Conservation (phyloP, 2,329 filamentous ascomycete genomes). For the Zarea fungicola region DNA sequence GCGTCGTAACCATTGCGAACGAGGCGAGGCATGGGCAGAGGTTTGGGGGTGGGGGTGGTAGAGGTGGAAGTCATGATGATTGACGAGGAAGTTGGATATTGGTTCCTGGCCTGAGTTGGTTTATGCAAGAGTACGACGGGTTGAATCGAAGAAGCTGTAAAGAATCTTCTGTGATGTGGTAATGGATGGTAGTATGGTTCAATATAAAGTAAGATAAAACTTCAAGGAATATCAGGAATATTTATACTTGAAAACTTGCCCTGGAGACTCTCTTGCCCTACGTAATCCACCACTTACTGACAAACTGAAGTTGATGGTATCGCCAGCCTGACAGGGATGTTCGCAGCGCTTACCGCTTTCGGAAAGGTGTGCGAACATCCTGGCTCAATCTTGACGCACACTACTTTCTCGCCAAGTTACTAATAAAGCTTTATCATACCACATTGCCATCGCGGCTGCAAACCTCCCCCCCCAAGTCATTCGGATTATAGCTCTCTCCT, state of each 20-base stretch:
- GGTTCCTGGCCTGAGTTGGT: neutral
- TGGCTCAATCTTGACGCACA: too few species aligned
- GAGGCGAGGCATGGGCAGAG: slow-evolving; percentile 20
- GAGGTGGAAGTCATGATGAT: neutral
- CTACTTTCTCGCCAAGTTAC: too few species aligned
- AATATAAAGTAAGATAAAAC: neutral
- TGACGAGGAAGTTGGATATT: neutral
- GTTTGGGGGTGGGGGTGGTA: neutral
- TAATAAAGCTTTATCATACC: too few species aligned
- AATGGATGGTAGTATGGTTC: neutral
- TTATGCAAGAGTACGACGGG: too few species aligned
- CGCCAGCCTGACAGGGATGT: slow-evolving; percentile 16
- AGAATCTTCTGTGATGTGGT: neutral
- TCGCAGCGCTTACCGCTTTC: slow-evolving; percentile 18
- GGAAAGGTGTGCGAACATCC: slow-evolving; percentile 13
- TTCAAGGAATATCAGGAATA: neutral
- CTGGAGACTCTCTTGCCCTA: neutral
- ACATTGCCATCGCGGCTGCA: too few species aligned
- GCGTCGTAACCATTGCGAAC: slow-evolving; percentile 26
- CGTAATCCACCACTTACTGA: neutral
- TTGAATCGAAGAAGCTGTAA: neutral
- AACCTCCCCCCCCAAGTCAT: too few species aligned
- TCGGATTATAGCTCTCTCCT: too few species aligned
- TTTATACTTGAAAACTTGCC: neutral
- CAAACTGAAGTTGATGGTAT: neutral